These are phyloP conservation scores for Marvania coccoides DNA, from an alignment of 139 green algal genomes.

Conservation along the genomic window DNA sequence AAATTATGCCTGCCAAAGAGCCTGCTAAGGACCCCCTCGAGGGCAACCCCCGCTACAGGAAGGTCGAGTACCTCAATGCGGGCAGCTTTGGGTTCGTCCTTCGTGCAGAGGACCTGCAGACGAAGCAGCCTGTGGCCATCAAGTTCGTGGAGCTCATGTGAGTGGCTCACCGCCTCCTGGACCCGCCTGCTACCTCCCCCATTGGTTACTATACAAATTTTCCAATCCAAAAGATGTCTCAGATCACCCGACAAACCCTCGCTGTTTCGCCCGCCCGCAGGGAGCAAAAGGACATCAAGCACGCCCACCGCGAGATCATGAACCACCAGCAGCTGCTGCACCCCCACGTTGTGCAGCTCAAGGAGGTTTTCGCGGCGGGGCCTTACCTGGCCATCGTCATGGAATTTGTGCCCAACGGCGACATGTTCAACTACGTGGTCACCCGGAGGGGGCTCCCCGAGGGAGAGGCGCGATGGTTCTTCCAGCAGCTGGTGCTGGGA, in stretches of 20 bases:
- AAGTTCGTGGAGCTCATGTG: conserved; percentile 34
- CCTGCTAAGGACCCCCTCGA: conserved; percentile 9
- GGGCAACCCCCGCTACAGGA: conserved; percentile 18
- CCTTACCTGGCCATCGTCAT: conserved; percentile 70
- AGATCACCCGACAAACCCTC: too few relatives aligned
- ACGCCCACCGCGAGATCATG: conserved; percentile 44
- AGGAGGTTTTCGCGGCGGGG: conserved; percentile 24
- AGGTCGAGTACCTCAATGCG: conserved; percentile 33
- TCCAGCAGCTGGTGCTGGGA: conserved; percentile 49
- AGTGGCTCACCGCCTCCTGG: neutral
- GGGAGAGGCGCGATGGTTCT: conserved; percentile 51
- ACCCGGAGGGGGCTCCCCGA: conserved; percentile 37
- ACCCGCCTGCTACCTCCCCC: too few relatives aligned
- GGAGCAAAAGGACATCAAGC: conserved; percentile 21
- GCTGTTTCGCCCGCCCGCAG: conserved; percentile 12
- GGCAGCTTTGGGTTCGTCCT: conserved; percentile 52
- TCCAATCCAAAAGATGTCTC: neutral
- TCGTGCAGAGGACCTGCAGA: conserved; percentile 31
- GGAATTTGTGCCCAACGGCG: conserved; percentile 68
- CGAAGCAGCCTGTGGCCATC: conserved; percentile 38
- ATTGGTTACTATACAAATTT: too few relatives aligned
- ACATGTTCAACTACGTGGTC: conserved; percentile 59
- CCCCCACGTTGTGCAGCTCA: conserved; percentile 54
- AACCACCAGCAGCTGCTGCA: conserved; percentile 53
- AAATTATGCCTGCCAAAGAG: conserved; percentile 7